Evolutionary conservation across 805 yeast genomes (phyloP).

Genomic region (Ogataea nakhonphanomensis): DNA sequence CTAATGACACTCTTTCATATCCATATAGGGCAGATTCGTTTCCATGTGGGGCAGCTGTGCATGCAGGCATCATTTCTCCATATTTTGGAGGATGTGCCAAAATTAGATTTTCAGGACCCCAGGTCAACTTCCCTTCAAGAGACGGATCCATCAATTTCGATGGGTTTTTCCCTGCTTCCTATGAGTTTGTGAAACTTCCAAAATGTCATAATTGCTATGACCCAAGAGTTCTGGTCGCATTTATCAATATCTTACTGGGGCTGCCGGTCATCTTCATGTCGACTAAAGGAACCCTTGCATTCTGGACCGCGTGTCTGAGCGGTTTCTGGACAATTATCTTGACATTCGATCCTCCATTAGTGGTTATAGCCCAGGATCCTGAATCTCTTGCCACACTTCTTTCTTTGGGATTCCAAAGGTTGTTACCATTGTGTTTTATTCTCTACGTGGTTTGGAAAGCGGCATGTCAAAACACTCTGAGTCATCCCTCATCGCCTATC

Average conservation of each 20-base stretch:
- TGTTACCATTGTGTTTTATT: slow-evolving; percentile 71
- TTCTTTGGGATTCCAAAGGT: slow-evolving; percentile 68
- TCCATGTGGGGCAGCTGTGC: slow-evolving; percentile 87
- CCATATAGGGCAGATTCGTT: slow-evolving; percentile 88
- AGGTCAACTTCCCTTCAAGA: slow-evolving; percentile 47
- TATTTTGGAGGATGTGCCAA: slow-evolving; percentile 75
- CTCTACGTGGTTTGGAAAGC: slow-evolving; percentile 66
- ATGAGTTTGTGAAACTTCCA: slow-evolving; percentile 47
- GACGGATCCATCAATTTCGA: slow-evolving; percentile 56
- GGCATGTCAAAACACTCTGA: slow-evolving; percentile 49
- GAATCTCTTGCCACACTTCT: slow-evolving; percentile 57
- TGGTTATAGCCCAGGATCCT: slow-evolving; percentile 50
- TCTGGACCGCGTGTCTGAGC: slow-evolving; percentile 56
- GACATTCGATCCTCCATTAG: slow-evolving; percentile 74
- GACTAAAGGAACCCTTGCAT: slow-evolving; percentile 43
- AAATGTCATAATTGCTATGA: slow-evolving; percentile 68
- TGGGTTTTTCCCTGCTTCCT: slow-evolving; percentile 75
- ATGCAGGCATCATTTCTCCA: slow-evolving; percentile 76
- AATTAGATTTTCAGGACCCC: slow-evolving; percentile 53
- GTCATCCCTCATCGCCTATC: slow-evolving; percentile 36
- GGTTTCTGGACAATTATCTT: slow-evolving; percentile 84
- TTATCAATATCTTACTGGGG: slow-evolving; percentile 60
- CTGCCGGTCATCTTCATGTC: slow-evolving; percentile 54
- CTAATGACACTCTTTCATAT: slow-evolving; percentile 36
- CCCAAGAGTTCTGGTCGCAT: slow-evolving; percentile 55